Percentiles rank a stretch among this genome's conserved stretches.
phyloP scores from a whole-genome alignment of 768 basidiomycete genomes.

The Lactarius quietus region DNA sequence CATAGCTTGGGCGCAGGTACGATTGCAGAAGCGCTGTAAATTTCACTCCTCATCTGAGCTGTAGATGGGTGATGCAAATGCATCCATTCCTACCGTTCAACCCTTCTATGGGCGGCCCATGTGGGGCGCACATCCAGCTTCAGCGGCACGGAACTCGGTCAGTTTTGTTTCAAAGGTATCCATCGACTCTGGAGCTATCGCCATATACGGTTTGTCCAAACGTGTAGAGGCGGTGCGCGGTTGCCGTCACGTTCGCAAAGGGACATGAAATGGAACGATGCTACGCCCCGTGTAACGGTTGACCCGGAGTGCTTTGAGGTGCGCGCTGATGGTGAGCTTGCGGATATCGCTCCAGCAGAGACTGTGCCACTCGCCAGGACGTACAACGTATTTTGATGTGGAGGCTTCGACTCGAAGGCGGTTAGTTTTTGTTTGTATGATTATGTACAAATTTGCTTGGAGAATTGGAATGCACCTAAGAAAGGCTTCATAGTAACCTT shows the following conservation, averaged over 20 bases:
- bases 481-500: not conserved
- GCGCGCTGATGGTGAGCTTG: conserved; percentile 69
- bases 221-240: conserved; percentile 67
- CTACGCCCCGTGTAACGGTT: conserved; percentile 78
- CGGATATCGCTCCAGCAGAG: conserved; percentile 72
- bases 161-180: conserved; percentile 82
- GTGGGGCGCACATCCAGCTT: conserved; percentile 82
- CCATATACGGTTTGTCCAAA: conserved; percentile 68
- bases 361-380: conserved; percentile 61
- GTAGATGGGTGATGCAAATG: conserved; percentile 97
- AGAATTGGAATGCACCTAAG: not conserved
- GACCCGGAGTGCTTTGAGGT: conserved; percentile 94
- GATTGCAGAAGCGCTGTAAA: not conserved
- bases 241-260: conserved; percentile 76
- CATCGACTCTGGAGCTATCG: conserved; percentile 54
- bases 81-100: conserved; percentile 93
- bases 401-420: not conserved
- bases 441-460: not conserved
- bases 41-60: conserved; percentile 10
- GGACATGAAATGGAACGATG: conserved; percentile 92
- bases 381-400: conserved; percentile 75
- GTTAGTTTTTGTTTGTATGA: not conserved
- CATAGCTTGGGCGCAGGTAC: conserved; percentile 84
- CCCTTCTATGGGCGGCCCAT: conserved; percentile 84
- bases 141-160: conserved; percentile 82